Base-by-base conservation (phyloP, 495 filamentous ascomycete genomes). In the Neurospora hispaniola region DNA sequence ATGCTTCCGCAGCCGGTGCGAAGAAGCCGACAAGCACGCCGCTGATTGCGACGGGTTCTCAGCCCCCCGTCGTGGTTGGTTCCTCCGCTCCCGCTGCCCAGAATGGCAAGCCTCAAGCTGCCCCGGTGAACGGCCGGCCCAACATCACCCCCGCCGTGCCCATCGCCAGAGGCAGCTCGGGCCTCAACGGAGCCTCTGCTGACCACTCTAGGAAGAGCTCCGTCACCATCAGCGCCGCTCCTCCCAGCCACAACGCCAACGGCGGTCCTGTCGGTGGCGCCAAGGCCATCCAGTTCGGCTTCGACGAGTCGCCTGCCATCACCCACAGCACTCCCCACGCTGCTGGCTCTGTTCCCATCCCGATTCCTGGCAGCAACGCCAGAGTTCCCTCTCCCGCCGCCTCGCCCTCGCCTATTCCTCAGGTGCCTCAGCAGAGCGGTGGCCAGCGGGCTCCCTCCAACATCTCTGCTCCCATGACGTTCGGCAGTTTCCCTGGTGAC, bases 321-420 rank as follows among this genome's bases (percentile, higher is more conserved):
- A 85, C 88, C 27, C 85, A 91, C 76, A 89, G 85, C 78, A 84
- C 84, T 23, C 89, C 88, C 16, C 85, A 87, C 72, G 81, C 84
- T 68, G 82, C 82, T 23, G 81, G 85, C 41, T 86, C 89, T 39
- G 87, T 84, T 70, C 87, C 94, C 27, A 88, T 92, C 75, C 87
- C 92, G 27, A 89, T 91, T 71, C 90, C 91, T 1, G 79, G 79
- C 85, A 76, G 84, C 80, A 90, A 91, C 78, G 89, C 87, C 42
- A 86, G 91, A 74, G 84, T 92, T 40, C 88, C 88, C 35, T 92
- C 91, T 54, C 92, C 92, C 7, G 88, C 90, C 72, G 87, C 88
- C 39, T 97, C 94, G 16, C 94, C 94, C 4, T 93, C 91, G 27
- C 94, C 94, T 7, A 98, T 98, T 71, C 94, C 94, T 23, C 91